phyloP scores from a whole-genome alignment of 225 moss, liverwort and hornwort species.

The Antitrichia curtipendula region DNA sequence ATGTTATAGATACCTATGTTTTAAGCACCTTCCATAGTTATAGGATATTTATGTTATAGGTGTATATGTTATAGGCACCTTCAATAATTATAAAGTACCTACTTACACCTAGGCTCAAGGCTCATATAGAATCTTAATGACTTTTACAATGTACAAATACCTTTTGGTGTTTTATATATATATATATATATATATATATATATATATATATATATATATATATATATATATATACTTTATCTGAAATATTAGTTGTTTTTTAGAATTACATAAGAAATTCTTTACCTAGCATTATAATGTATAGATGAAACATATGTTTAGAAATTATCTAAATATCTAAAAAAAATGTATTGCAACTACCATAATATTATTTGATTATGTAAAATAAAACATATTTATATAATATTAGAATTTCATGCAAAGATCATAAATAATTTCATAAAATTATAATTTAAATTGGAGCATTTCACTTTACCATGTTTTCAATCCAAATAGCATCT shows the following conservation, averaged over 20 bases:
- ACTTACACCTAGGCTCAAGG: rapidly evolving
- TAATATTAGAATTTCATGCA: background rate
- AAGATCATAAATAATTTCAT: background rate
- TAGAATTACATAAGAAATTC: background rate
- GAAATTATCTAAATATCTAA: too few relatives aligned
- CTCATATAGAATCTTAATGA: too few relatives aligned
- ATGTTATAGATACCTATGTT: too few relatives aligned
- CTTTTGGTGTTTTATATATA: background rate
- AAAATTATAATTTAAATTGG: background rate
- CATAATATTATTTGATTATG: background rate
- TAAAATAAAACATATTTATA: background rate
- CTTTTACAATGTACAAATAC: background rate
- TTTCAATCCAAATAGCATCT: slow-evolving; percentile 92
- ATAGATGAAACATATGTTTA: background rate
- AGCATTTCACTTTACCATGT: slow-evolving; percentile 33
- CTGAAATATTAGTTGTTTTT: background rate
- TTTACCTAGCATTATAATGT: too few relatives aligned
- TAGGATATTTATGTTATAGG: too few relatives aligned
- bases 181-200: too few relatives aligned
- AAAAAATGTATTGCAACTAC: background rate
- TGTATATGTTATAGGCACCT: too few relatives aligned
- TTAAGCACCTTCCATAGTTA: too few relatives aligned
- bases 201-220: too few relatives aligned
- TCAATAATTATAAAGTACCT: too few relatives aligned
- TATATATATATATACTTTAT: too few relatives aligned